Base-by-base conservation (phyloP, 2,329 filamentous ascomycete species). In the Dactylellina cionopaga region DNA sequence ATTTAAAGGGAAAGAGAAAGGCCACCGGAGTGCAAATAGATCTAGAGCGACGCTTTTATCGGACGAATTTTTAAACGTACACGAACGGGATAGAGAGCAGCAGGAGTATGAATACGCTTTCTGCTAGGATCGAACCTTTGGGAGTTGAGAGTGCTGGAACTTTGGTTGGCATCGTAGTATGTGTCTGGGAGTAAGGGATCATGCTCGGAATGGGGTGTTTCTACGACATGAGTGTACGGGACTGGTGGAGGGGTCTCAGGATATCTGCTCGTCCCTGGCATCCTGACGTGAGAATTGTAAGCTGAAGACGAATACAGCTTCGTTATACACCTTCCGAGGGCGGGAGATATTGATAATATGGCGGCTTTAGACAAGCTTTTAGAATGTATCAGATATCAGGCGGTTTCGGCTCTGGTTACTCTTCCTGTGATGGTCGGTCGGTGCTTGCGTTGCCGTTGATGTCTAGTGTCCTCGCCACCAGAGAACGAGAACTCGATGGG, bases 151-250 rank as follows among this genome's bases (percentile, higher is more conserved):
- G 68, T 72, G 59, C 68, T 72, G 27, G 68, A 72, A 13, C 68
- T 72, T 29, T 72, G 68, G 68, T 72, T 72, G 52, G 60, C 68
- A 46, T 72, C 68, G 59, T 65, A 72, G 59, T 72, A 72, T 13
- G 58, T 51, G 31, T 46, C 43, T 22, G 51, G 52, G 27, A 72
- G 19, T 5, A 72, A 52, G 13, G 68, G 52, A 13, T 72, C 59
- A 22, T 55, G 17, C 44, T 65, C 62, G 22, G 51, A 47, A 3
- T 25, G 51, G 13, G 66, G 68, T 13, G 68, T 72, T 33, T 72
- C 68, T 39, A 72, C 68, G 11, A 72, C 68, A 46, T 72, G 68
- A 17, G 68, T 72, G 59, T 72, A 72, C 13, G 47, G 24, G 29
- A 72, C 68, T 2, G 68, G 68, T 35, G 19, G 68, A 2, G 68